Evolutionary conservation across 2,329 filamentous ascomycete genomes (phyloP), one percentile per base, ranked within the genome.

Genomic region (Neofusicoccum parvum): DNA sequence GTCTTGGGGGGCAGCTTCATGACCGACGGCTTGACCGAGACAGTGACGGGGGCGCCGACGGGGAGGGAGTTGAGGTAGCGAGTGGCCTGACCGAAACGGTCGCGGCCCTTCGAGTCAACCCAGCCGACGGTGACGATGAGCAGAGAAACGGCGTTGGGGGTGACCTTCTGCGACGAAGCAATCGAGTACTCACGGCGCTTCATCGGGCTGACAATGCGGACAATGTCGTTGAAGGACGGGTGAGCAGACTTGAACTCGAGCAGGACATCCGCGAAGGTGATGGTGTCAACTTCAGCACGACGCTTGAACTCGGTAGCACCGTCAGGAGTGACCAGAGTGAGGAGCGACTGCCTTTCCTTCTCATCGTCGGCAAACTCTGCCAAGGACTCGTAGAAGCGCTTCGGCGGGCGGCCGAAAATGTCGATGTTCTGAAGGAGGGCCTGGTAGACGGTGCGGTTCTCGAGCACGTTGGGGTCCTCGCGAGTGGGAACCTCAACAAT

Each of bases 111-210:
- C 70, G 91, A 85, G 79, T 98, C 94, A 70, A 94, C 89, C 95
- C 95, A 99, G 83, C 92, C 89, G 73, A 99, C 95, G 3, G 95
- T 96, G 67, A 99, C 95, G 74, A 99, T 96, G 88, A 98, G 95
- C 69, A 99, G 88, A 9, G 94, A 87, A 66, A 99, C 93, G n/a
- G 87, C 89, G 74, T 84, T 94, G 20, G 95, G 94, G 0, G 92
- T 94, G 46, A 98, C 94, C 72, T 94, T 92, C 81, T 99, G 95
- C 64, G 93, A 95, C 3, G 95, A 98, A 20, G 95, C 95, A 71
- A 99, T 98, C n/a, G 92, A 97, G 86, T 99, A 99, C 81, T 99
- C 95, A 73, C 95, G 88, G 67, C 95, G 92, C 86, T 99, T 99
- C 83, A 97, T 89, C 12, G 95, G 94, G 69, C 85, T 87, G 69